Percentiles rank a stretch among this genome's conserved stretches.
These are phyloP conservation scores for Nematodospora anomalae DNA, from an alignment of 1,139 yeast species.

Conservation along the genomic window DNA sequence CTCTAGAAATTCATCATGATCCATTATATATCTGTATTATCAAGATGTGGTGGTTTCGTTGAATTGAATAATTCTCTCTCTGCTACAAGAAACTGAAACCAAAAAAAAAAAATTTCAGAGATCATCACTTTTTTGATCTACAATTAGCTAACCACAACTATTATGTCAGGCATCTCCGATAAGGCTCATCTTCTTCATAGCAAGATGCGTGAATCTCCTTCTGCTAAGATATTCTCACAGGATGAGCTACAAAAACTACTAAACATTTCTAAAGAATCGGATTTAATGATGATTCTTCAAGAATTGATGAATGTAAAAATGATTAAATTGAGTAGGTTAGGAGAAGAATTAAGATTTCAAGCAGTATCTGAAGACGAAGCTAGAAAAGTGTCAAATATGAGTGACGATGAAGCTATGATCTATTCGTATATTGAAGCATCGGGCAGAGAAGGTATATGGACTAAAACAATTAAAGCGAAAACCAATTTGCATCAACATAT, in stretches of 20 bases:
- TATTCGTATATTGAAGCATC: conserved; percentile 90
- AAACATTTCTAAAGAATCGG: conserved; percentile 33
- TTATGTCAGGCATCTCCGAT: conserved; percentile 36
- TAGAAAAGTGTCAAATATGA: conserved; percentile 68
- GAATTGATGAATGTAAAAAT: conserved; percentile 63
- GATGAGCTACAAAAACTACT: conserved; percentile 54
- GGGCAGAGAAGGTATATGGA: conserved; percentile 96
- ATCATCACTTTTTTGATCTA: conserved; percentile 6
- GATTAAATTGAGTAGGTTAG: conserved; percentile 66
- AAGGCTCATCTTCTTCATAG: conserved; percentile 57
- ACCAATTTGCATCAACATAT: conserved; percentile 93
- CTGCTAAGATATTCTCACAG: conserved; percentile 54
- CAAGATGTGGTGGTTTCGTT: conserved; percentile 1
- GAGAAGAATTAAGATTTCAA: conserved; percentile 68
- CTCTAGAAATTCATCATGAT: conserved; percentile 10
- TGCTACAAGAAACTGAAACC: conserved; percentile 2
- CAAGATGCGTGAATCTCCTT: conserved; percentile 54
- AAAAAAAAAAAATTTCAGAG: conserved; percentile 6
- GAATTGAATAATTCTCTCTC: too few relatives aligned
- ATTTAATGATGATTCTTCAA: conserved; percentile 62
- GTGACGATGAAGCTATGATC: conserved; percentile 86
- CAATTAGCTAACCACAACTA: conserved; percentile 2
- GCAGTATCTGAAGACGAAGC: conserved; percentile 71
- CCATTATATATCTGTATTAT: conserved; percentile 1
- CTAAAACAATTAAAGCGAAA: conserved; percentile 85